Base-by-base conservation (phyloP, 495 filamentous ascomycete species). In the Penicillium bialowiezense region DNA sequence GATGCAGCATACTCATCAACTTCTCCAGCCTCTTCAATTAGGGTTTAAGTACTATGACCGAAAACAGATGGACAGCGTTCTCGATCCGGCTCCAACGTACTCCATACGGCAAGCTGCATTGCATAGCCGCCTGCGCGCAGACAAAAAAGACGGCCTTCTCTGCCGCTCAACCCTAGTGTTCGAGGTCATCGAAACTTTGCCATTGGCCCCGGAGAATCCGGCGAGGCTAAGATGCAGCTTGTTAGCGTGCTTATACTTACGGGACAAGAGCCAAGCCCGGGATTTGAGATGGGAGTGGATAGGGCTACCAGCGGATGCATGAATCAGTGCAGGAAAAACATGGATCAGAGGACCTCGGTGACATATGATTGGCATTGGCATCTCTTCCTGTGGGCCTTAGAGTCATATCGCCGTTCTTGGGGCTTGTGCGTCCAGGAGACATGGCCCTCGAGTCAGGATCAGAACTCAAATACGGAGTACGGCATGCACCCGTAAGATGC, bases 61-160 rank as follows among this genome's bases (percentile, higher is more conserved):
- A 47, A 51, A 36, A 53, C 49, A 60, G 52, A 56, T 47, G 46
- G 54, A 9, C 38, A 31, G 50, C 24, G 50, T 35, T 53, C 40
- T 57, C 50, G 48, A 60, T 53, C 48, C 36, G 10, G 35, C 45
- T 13, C 57, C 48, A 44, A 36, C 47, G 44, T 49, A 47, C 52
- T 56, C 47, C 46, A 58, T 58, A 50, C 52, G 58, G 60, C 28
- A 54, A 44, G 44, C 42, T 59, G 58, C 57, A 63, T 60, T 58
- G 49, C 54, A 64, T 58, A 56, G 50, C 50, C 44, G 20, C 48
- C 56, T 61, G 58, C 60, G 58, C 32, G 43, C 44, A 44, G 55
- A 49, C 41, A 32, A 48, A 63, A 60, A 44, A 28, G 56, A 54
- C 17, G 42, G 45, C n/a, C 20, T 19, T 19, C 44, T 47, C 9